phyloP scores from a whole-genome alignment of 108 stramenopile genomes.

The Cyclotella kingstonii region DNA sequence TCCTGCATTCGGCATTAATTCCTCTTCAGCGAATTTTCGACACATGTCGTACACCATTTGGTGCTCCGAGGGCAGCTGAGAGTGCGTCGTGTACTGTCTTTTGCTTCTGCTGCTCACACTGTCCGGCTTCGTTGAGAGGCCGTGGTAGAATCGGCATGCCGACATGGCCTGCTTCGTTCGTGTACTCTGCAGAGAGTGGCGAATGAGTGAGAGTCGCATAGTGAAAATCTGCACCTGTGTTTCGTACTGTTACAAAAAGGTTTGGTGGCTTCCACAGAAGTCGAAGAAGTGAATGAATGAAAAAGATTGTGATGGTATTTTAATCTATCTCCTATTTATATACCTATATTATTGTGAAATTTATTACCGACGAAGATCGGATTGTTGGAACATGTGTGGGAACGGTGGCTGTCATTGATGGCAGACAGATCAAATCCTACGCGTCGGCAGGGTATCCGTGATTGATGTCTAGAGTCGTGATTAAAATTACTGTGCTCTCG shows the following conservation, averaged over 20 bases:
- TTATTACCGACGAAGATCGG: not conserved
- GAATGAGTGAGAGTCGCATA: slow-evolving; percentile 15
- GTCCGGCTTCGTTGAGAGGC: not conserved
- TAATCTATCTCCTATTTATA: not conserved
- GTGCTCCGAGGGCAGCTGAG: slow-evolving; percentile 90
- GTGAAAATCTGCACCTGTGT: not conserved
- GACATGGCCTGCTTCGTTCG: too few species aligned
- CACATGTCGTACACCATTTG: slow-evolving; percentile 94
- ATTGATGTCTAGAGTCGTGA: slow-evolving; percentile 8
- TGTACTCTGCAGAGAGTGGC: too few species aligned
- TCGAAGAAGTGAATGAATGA: not conserved
- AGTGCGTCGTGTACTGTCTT: slow-evolving; percentile 57
- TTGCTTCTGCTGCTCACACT: not conserved
- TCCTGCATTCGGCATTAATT: slow-evolving; percentile 88
- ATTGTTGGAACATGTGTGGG: not conserved
- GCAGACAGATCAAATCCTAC: not conserved
- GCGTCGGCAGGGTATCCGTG: slow-evolving; percentile 6
- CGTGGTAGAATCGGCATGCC: slow-evolving; percentile 10
- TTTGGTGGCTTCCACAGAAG: not conserved
- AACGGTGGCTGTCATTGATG: not conserved
- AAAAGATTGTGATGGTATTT: not conserved
- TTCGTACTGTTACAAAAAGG: not conserved
- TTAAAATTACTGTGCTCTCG: too few species aligned
- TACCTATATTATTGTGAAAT: not conserved
- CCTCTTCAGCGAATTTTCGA: slow-evolving; percentile 93